Conservation (phyloP, 2,329 filamentous ascomycete genomes). For the Coniella vitis region DNA sequence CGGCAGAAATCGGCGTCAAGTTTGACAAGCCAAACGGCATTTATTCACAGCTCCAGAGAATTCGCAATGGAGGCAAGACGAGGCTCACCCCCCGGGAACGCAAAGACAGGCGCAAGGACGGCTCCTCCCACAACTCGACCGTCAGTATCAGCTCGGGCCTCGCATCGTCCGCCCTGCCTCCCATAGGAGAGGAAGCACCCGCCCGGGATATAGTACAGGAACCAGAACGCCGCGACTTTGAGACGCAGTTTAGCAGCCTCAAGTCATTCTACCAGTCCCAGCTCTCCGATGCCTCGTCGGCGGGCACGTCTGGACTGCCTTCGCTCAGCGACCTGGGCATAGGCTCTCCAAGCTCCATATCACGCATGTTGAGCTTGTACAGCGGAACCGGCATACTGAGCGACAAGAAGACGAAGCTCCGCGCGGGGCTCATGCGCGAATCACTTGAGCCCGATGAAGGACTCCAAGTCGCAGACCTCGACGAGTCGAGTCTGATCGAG, state of each 20-base stretch:
- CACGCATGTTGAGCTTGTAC: slow-evolving; percentile 88
- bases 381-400: slow-evolving; percentile 53
- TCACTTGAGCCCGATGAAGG: slow-evolving; percentile 66
- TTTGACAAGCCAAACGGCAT: slow-evolving; percentile 89
- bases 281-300: slow-evolving; percentile 51
- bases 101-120: slow-evolving; percentile 45
- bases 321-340: slow-evolving; percentile 49
- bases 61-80: slow-evolving; percentile 55
- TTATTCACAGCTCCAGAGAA: slow-evolving; percentile 66
- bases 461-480: slow-evolving; percentile 53
- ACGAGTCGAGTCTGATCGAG: slow-evolving; percentile 56
- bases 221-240: slow-evolving; percentile 48
- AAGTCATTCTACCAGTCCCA: slow-evolving; percentile 78
- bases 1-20: slow-evolving; percentile 79
- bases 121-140: slow-evolving; percentile 27
- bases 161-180: slow-evolving; percentile 11
- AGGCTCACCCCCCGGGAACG: slow-evolving; percentile 45
- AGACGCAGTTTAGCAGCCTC: slow-evolving; percentile 67
- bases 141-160: slow-evolving; percentile 5
- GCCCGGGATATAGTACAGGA: slow-evolving; percentile 22
- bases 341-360: slow-evolving; percentile 71
- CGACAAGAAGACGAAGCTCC: slow-evolving; percentile 59
- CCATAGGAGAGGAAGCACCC: slow-evolving; percentile 16
- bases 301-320: slow-evolving; percentile 42
- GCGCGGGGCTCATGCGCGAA: slow-evolving; percentile 72